These are phyloP conservation scores for Chaetomium cochliodes DNA, from an alignment of 495 filamentous ascomycete species.

Conservation along the genomic window DNA sequence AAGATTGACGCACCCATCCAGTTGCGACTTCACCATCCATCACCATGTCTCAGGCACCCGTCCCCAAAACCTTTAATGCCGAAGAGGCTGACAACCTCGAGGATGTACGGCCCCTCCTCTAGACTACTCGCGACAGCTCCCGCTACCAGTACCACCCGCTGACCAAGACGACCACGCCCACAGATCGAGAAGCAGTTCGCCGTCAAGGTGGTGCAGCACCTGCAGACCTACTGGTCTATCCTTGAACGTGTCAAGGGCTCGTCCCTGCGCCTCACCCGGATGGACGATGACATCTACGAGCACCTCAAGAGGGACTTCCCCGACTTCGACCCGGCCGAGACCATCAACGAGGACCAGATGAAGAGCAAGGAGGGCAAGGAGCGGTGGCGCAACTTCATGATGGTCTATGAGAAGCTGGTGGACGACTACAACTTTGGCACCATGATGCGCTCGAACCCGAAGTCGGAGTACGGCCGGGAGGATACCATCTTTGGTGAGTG, in stretches of 20 bases:
- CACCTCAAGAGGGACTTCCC: constrained; percentile 86
- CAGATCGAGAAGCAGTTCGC: constrained; percentile 99
- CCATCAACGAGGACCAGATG: constrained; percentile 90
- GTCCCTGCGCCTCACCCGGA: constrained; percentile 80
- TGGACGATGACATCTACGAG: constrained; percentile 90
- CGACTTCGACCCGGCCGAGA: constrained; percentile 77
- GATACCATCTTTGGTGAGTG: constrained; percentile 83
- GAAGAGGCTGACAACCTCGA: constrained; percentile 51
- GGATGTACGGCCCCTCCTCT: constrained; percentile 39
- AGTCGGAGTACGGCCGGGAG: constrained; percentile 79
- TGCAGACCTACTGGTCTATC: constrained; percentile 95
- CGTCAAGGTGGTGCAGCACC: constrained; percentile 94
- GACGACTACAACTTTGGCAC: constrained; percentile 98
- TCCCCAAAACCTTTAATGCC: constrained; percentile 46
- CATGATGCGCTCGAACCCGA: constrained; percentile 75
- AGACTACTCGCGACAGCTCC: no score
- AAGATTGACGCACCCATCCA: not conserved
- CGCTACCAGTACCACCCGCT: not conserved
- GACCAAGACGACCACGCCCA: not conserved
- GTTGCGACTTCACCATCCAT: not conserved
- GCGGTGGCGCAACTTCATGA: constrained; percentile 92
- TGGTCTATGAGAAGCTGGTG: constrained; percentile 85
- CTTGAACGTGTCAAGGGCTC: constrained; percentile 87
- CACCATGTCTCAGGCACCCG: constrained; percentile 18
- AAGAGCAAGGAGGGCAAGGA: constrained; percentile 98